A percentile compares a stretch with the other conserved stretches of the same genome.
Conservation (phyloP, 495 filamentous ascomycete genomes). For the Penicillium psychrofluorescens region DNA sequence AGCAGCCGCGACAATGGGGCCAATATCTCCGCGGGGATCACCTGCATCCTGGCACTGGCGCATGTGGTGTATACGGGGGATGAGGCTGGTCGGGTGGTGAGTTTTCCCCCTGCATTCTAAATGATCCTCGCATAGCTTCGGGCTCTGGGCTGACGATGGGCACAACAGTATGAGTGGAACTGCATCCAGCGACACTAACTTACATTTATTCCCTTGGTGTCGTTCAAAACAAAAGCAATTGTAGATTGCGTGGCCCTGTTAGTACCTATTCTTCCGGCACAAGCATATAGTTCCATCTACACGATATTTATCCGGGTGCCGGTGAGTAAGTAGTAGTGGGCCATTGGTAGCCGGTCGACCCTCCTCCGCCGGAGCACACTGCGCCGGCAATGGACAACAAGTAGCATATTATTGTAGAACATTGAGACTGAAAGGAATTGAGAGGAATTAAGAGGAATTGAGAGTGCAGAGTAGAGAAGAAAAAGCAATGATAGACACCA, state of each 20-base stretch:
- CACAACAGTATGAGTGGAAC: constrained; percentile 75
- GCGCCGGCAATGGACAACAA: constrained; percentile 16
- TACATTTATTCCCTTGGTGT: neutral
- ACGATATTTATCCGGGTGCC: constrained; percentile 21
- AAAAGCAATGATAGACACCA: no score
- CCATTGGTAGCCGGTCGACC: constrained; percentile 25
- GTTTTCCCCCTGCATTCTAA: constrained; percentile 14
- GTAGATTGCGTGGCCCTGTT: neutral
- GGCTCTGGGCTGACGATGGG: no score
- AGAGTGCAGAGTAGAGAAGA: neutral
- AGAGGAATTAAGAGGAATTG: constrained; percentile 5
- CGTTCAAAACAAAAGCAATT: constrained; percentile 1
- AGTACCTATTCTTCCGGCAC: neutral
- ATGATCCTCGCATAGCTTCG: neutral
- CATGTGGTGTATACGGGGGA: constrained; percentile 88
- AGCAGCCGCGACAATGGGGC: constrained; percentile 60
- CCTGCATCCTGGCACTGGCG: constrained; percentile 77
- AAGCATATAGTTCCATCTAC: constrained; percentile 1
- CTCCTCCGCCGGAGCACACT: constrained; percentile 31
- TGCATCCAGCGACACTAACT: constrained; percentile 56
- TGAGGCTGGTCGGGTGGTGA: constrained; percentile 75
- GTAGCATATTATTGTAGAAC: no score
- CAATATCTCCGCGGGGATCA: constrained; percentile 77
- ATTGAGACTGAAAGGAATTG: constrained; percentile 5
- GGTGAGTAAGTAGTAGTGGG: constrained; percentile 20